These are phyloP conservation scores for Magnusiomyces paraingens DNA, from an alignment of 1,139 yeast genomes.

Conservation along the genomic window DNA sequence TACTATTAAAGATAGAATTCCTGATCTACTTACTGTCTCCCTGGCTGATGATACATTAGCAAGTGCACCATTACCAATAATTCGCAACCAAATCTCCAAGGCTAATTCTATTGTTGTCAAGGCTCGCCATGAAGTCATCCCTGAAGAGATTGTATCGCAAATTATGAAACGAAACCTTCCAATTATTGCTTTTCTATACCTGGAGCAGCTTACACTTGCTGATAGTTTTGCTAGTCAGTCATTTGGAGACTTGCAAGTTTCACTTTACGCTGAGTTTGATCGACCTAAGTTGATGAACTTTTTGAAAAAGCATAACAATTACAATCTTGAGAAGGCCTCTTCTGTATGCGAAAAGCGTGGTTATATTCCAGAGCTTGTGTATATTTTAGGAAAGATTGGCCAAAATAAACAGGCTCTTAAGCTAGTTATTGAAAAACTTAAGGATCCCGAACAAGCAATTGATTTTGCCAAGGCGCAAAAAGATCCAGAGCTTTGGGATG, in stretches of 20 bases:
- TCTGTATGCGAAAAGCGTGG: conserved; percentile 50
- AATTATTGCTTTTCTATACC: conserved; percentile 51
- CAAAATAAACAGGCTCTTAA: conserved; percentile 68
- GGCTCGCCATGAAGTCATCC: conserved; percentile 57
- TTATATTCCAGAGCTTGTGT: conserved; percentile 66
- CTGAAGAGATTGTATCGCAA: conserved; percentile 44
- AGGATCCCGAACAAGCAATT: conserved; percentile 77
- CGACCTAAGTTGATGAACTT: conserved; percentile 49
- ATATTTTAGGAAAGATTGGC: conserved; percentile 76
- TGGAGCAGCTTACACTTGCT: conserved; percentile 47
- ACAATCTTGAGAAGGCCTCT: conserved; percentile 66
- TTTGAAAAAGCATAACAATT: conserved; percentile 47
- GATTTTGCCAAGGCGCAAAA: conserved; percentile 68
- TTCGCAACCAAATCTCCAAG: conserved; percentile 39
- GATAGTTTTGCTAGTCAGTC: conserved; percentile 51
- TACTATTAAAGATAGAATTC: conserved; percentile 43
- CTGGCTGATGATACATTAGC: conserved; percentile 36
- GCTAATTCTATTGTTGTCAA: conserved; percentile 54
- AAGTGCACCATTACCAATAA: conserved; percentile 39
- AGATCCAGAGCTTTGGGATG: conserved; percentile 74
- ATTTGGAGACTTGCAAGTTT: conserved; percentile 62
- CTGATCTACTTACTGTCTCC: conserved; percentile 46
- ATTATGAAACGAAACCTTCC: conserved; percentile 38
- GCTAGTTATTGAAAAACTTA: conserved; percentile 66
- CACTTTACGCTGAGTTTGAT: conserved; percentile 57